A percentile compares a stretch with the other conserved stretches of the same genome.
phyloP scores from a whole-genome alignment of 257 asterid species.

The Prunella vulgaris region DNA sequence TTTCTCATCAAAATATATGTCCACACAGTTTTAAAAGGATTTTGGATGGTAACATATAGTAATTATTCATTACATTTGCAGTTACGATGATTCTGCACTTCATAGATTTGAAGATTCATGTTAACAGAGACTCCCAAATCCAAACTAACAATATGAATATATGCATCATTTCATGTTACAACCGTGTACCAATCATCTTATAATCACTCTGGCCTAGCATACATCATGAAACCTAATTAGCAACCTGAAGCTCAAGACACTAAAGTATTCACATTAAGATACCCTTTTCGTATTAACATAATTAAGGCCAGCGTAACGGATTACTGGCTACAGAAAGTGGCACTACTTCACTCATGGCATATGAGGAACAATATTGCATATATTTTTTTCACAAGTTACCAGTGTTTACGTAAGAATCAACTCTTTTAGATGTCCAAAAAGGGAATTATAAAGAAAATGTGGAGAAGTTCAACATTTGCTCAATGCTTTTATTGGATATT shows the following conservation, averaged over 20 bases:
- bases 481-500: not conserved
- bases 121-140: not conserved
- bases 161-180: not conserved
- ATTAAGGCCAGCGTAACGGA: not conserved
- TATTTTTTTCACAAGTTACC: not conserved
- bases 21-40: not conserved
- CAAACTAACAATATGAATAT: not conserved
- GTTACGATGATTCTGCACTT: not conserved
- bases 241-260: not conserved
- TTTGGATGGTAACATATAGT: not conserved
- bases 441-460: not conserved
- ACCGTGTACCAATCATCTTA: not conserved
- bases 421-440: conserved; percentile 5
- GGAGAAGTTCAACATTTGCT: not conserved
- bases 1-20: not conserved
- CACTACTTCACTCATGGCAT: not conserved
- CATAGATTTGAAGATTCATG: not conserved
- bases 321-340: conserved; percentile 3
- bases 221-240: not conserved
- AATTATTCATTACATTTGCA: not conserved
- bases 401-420: not conserved
- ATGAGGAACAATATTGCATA: not conserved
- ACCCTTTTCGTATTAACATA: not conserved
- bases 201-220: not conserved
- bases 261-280: not conserved